Evolutionary conservation across 768 basidiomycete species (phyloP).

Genomic region (Neoboletus subvelutipes): DNA sequence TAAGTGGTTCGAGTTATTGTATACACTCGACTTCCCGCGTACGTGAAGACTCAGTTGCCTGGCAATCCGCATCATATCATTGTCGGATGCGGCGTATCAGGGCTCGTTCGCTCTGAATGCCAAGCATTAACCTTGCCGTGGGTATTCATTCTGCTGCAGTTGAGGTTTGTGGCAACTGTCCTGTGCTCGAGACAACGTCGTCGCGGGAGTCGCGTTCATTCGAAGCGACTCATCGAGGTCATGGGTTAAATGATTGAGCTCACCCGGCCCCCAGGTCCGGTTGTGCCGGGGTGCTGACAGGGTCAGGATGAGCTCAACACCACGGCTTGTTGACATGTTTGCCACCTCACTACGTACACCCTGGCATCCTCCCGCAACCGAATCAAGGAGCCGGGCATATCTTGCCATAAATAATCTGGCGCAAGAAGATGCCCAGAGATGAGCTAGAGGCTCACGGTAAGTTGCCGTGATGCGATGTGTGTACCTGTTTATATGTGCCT

Average conservation of each 20-base stretch:
- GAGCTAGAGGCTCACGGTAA: slow-evolving; percentile 7
- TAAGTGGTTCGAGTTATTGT: not conserved
- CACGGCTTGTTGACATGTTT: slow-evolving; percentile 10
- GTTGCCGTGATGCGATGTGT: slow-evolving; percentile 13
- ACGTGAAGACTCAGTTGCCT: slow-evolving; percentile 23
- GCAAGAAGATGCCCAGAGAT: slow-evolving; percentile 17
- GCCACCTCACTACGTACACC: slow-evolving; percentile 2
- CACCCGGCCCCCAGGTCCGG: not conserved
- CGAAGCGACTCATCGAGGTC: not conserved
- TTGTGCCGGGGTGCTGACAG: not conserved
- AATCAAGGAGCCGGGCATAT: slow-evolving; percentile 3
- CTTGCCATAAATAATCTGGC: slow-evolving; percentile 18
- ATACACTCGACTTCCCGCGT: slow-evolving; percentile 9
- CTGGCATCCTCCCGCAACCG: slow-evolving; percentile 2
- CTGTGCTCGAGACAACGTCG: not conserved
- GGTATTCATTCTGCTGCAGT: not conserved
- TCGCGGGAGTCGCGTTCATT: not conserved
- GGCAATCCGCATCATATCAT: slow-evolving; percentile 15
- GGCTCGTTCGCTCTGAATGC: slow-evolving; percentile 5
- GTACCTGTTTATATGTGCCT: slow-evolving; percentile 15
- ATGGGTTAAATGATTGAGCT: not conserved
- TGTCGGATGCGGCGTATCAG: slow-evolving; percentile 2
- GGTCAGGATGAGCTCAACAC: not conserved
- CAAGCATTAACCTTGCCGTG: slow-evolving; percentile 1
- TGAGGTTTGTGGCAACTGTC: not conserved